Percentiles rank a stretch among this genome's conserved stretches.
These are phyloP conservation scores for Hura crepitans DNA, from an alignment of 441 rosid species.

Conservation along the genomic window DNA sequence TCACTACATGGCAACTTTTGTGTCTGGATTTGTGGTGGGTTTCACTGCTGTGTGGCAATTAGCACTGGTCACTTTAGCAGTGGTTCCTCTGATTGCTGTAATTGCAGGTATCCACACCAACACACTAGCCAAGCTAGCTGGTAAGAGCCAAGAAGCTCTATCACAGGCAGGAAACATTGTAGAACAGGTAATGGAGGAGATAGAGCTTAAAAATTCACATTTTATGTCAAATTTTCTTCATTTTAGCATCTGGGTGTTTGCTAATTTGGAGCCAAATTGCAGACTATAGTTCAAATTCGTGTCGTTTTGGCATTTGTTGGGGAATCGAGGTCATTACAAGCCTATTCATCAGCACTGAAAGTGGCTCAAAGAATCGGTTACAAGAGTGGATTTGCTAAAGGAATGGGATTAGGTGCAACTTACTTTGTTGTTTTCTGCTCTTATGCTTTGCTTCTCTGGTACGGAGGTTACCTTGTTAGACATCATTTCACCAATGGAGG, in stretches of 20 bases:
- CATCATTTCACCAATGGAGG: slow-evolving; percentile 97
- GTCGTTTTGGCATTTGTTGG: slow-evolving; percentile 89
- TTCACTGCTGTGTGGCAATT: slow-evolving; percentile 99
- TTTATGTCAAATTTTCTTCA: slow-evolving; percentile 8
- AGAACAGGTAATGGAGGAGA: slow-evolving; percentile 62
- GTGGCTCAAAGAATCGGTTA: slow-evolving; percentile 81
- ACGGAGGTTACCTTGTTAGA: slow-evolving; percentile 92
- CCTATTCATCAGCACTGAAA: slow-evolving; percentile 76
- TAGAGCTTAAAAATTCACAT: neutral
- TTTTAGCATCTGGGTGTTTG: slow-evolving; percentile 26
- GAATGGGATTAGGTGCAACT: slow-evolving; percentile 96
- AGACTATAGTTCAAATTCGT: slow-evolving; percentile 93
- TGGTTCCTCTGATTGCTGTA: slow-evolving; percentile 93
- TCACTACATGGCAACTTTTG: slow-evolving; percentile 94
- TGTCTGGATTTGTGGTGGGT: slow-evolving; percentile 96
- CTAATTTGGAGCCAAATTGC: slow-evolving; percentile 37
- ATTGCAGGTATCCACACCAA: slow-evolving; percentile 85
- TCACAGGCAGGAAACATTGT: slow-evolving; percentile 92
- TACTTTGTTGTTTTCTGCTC: slow-evolving; percentile 95
- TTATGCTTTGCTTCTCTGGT: slow-evolving; percentile 96
- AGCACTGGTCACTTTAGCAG: slow-evolving; percentile 91
- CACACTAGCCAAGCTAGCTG: slow-evolving; percentile 69
- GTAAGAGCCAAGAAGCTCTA: slow-evolving; percentile 80
- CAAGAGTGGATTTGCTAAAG: slow-evolving; percentile 82
- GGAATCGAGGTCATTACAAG: slow-evolving; percentile 82